Evolutionary conservation across 805 yeast genomes (phyloP), one percentile per base, ranked within the genome.

Genomic region (Candida boleticola): DNA sequence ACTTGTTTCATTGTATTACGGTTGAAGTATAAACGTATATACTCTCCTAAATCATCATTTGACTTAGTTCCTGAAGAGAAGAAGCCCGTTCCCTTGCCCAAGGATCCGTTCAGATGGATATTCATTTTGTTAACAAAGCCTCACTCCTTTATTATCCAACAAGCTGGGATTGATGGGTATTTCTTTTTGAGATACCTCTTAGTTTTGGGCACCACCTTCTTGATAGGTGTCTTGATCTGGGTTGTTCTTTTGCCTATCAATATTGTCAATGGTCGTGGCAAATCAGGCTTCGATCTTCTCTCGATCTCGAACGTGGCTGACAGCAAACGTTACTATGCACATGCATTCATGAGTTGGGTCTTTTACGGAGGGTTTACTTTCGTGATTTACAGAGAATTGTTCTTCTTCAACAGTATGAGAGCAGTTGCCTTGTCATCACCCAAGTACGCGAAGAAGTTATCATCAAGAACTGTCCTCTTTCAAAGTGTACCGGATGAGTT

Each of bases 151-250:
- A 73, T 90, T 42, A 79, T 92, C 45, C 82, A 83, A 50, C 95
- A 92, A 54, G 84, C 93, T 17, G 98, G 97, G 14, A 60, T 92
- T n/a, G 98, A 92, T 59, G 97, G 97, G 4, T 92, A 87, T 67
- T 83, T 93, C 57, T 92, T 90, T 61, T 65, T 89, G 47, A 74
- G 99, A 50, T 93, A 85, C 57, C 61, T 93, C 22, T 73, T 77
- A 38, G 54, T 85, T 29, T 67, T 88, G 48, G 67, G 77, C 10
- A 46, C 68, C 4, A 57, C 80, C 31, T 78, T 82, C 43, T 42
- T 58, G 35, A 47, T 46, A 36, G 71, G 80, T 1, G 65, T 80
- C 34, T 52, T 80, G 22, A 66, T 80, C 5, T 80, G 77, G 73
- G 82, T 85, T 5, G 74, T 92, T 38, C 66, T 92, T 41, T 71